Conservation (phyloP, 2,329 filamentous ascomycete genomes). For the Plenodomus biglobosus region DNA sequence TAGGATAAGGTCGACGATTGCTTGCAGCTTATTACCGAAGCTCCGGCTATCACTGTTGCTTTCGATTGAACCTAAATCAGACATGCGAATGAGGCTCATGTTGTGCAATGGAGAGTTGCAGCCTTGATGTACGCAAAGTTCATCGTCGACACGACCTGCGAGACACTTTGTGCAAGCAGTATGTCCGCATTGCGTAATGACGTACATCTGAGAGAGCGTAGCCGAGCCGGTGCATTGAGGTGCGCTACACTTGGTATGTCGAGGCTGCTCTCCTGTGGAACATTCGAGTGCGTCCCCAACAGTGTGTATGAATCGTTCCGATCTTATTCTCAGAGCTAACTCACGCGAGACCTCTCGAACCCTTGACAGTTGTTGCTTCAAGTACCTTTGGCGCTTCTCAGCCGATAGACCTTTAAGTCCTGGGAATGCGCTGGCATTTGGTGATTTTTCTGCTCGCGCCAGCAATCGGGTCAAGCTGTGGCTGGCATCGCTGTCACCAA, state of each 20-base stretch:
- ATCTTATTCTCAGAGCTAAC: slow-evolving; percentile 19
- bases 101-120: slow-evolving; percentile 23
- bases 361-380: slow-evolving; percentile 23
- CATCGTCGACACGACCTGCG: slow-evolving; percentile 18
- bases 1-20: slow-evolving; percentile 34
- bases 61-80: slow-evolving; percentile 17
- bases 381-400: not conserved
- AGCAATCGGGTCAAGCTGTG: slow-evolving; percentile 11
- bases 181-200: slow-evolving; percentile 33
- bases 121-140: slow-evolving; percentile 21
- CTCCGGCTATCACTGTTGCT: slow-evolving; percentile 27
- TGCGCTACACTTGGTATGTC: slow-evolving; percentile 17
- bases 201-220: slow-evolving; percentile 11
- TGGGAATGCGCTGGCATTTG: slow-evolving; percentile 5
- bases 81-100: slow-evolving; percentile 23
- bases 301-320: slow-evolving; percentile 25
- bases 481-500: slow-evolving; percentile 26
- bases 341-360: slow-evolving; percentile 23
- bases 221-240: slow-evolving; percentile 12
- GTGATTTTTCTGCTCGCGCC: slow-evolving; percentile 6
- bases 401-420: slow-evolving; percentile 5
- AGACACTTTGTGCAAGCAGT: slow-evolving; percentile 29
- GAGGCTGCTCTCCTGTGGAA: not conserved
- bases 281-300: slow-evolving; percentile 15
- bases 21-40: slow-evolving; percentile 32